Conservation (phyloP, 306 rosid species). For the Citrullus amarus region DNA sequence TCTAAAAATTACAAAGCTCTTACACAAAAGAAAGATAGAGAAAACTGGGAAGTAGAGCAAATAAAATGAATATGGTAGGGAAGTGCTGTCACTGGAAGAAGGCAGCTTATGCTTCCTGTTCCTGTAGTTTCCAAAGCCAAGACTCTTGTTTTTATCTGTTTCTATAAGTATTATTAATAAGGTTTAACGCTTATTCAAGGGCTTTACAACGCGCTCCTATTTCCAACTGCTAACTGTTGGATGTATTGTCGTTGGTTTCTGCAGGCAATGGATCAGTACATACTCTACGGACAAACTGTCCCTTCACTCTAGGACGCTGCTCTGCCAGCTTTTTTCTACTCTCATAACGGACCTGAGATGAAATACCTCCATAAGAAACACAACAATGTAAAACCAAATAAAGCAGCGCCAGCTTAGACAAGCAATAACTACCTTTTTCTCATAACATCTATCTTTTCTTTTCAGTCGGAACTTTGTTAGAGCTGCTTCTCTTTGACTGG, state of each 20-base stretch:
- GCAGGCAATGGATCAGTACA: conserved; percentile 24
- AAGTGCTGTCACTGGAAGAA: not conserved
- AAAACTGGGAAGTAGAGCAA: not conserved
- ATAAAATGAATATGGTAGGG: not conserved
- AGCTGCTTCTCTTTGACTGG: conserved; percentile 73
- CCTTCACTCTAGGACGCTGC: conserved; percentile 95
- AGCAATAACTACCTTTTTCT: conserved; percentile 55
- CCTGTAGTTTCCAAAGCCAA: not conserved
- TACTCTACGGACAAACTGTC: conserved; percentile 82
- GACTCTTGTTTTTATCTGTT: not conserved
- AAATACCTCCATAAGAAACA: conserved; percentile 12
- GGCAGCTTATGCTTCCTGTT: conserved; percentile 21
- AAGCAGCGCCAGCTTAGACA: not conserved
- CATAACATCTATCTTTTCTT: conserved; percentile 90
- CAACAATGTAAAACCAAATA: conserved; percentile 1
- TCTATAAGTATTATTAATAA: not conserved
- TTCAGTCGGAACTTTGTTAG: conserved; percentile 81
- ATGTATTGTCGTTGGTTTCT: conserved; percentile 26
- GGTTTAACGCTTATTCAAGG: not conserved
- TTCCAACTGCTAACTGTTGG: conserved; percentile 18
- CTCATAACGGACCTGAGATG: conserved; percentile 80
- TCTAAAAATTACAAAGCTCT: not conserved
- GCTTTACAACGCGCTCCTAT: conserved; percentile 7
- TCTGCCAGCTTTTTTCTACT: conserved; percentile 98
- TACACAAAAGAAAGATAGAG: not conserved